Evolutionary conservation across 202 grass and related monocot genomes (phyloP).

Genomic region (Schoenoplectus tabernaemontani): DNA sequence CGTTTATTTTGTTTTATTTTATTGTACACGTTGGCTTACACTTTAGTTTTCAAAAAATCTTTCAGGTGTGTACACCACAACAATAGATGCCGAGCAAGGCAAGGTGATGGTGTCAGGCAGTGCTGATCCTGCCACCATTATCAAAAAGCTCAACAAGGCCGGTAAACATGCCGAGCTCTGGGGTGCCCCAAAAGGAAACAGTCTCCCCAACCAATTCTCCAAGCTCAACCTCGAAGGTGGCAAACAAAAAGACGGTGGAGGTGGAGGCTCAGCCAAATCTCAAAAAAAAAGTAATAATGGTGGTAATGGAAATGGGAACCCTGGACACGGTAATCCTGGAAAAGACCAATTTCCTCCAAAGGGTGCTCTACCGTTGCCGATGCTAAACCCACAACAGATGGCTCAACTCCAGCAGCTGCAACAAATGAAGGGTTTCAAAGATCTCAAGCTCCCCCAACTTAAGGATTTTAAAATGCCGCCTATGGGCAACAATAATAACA

Average conservation of each 20-base stretch:
- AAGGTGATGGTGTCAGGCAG: conserved; percentile 60
- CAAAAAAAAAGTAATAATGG: conserved; percentile 27
- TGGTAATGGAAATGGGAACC: conserved; percentile 14
- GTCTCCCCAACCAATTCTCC: conserved; percentile 42
- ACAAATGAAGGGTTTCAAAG: conserved; percentile 66
- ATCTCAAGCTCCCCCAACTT: conserved; percentile 54
- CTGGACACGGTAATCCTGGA: conserved; percentile 6
- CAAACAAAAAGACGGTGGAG: conserved; percentile 31
- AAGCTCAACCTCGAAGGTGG: conserved; percentile 56
- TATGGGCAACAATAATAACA: not conserved
- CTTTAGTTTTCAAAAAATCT: not conserved
- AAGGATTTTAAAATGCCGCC: conserved; percentile 59
- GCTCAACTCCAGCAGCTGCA: conserved; percentile 43
- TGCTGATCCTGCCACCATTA: conserved; percentile 63
- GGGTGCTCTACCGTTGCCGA: conserved; percentile 25
- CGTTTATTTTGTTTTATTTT: not conserved
- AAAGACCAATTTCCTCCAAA: conserved; percentile 21
- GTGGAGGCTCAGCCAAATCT: not conserved
- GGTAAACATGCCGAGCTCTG: conserved; percentile 72
- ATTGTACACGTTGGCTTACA: not conserved
- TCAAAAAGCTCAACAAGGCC: conserved; percentile 71
- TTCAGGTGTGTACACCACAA: conserved; percentile 54
- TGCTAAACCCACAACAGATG: conserved; percentile 45
- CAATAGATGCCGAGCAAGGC: conserved; percentile 51
- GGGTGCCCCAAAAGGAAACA: conserved; percentile 41